These are phyloP conservation scores for Echinosophora koreensis DNA, from an alignment of 306 rosid genomes.

Conservation along the genomic window DNA sequence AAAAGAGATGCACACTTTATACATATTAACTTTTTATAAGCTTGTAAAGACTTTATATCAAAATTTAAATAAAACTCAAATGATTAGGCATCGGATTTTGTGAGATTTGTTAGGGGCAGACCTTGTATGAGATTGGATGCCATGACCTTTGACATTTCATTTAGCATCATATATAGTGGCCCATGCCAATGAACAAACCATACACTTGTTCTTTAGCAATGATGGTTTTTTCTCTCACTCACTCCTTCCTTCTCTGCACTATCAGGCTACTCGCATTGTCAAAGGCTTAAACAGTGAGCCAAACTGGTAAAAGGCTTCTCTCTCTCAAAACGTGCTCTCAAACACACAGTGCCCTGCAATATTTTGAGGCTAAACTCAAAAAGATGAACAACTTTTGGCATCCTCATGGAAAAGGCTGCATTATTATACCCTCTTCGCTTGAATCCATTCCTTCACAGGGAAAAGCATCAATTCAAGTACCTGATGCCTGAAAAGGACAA, in stretches of 20 bases:
- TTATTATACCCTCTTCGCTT: slow-evolving; percentile 43
- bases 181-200: slow-evolving; percentile 65
- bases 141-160: slow-evolving; percentile 56
- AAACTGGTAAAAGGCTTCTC: slow-evolving; percentile 41
- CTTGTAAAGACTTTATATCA: slow-evolving; percentile 29
- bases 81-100: slow-evolving; percentile 77
- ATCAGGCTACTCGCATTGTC: slow-evolving; percentile 44
- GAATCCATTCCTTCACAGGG: slow-evolving; percentile 48
- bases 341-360: slow-evolving; percentile 56
- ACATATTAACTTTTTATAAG: slow-evolving; percentile 34
- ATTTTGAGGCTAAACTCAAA: slow-evolving; percentile 59
- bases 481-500: slow-evolving; percentile 47
- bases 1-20: slow-evolving; percentile 43
- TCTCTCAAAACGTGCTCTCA: background rate
- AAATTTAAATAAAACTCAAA: slow-evolving; percentile 48
- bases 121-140: slow-evolving; percentile 45
- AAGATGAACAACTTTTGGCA: slow-evolving; percentile 62
- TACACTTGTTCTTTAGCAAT: slow-evolving; percentile 63
- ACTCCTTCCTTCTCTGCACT: background rate
- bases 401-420: slow-evolving; percentile 57
- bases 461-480: slow-evolving; percentile 53
- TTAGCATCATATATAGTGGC: slow-evolving; percentile 63
- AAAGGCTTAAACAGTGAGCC: slow-evolving; percentile 49
- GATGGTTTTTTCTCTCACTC: slow-evolving; percentile 54
- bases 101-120: slow-evolving; percentile 61